Percentiles rank a stretch among this genome's conserved stretches.
Evolutionary conservation across 2,329 filamentous ascomycete species (phyloP).

Genomic region (Furcasterigmium sp.): DNA sequence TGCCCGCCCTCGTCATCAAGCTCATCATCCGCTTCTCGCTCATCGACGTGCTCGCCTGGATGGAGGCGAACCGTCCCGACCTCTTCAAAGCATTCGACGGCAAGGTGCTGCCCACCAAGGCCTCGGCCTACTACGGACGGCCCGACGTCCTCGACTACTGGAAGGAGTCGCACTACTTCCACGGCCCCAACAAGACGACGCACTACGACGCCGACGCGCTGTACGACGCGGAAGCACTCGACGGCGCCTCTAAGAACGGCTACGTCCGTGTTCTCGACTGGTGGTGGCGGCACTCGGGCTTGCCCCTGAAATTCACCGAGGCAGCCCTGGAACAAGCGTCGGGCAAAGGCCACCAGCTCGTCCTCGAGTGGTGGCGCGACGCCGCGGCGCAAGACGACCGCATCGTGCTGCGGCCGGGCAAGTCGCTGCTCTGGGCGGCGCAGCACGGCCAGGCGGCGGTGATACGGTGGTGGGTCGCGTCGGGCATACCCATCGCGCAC

Average conservation of each 20-base stretch:
- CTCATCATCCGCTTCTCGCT: constrained; percentile 89
- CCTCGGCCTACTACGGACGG: constrained; percentile 79
- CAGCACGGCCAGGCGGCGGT: constrained; percentile 75
- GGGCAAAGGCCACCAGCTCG: constrained; percentile 74
- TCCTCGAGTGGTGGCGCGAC: constrained; percentile 91
- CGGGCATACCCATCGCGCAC: constrained; percentile 72
- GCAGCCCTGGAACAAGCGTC: constrained; percentile 83
- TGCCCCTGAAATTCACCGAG: constrained; percentile 81
- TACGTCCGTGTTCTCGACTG: constrained; percentile 83
- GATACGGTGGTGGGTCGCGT: constrained; percentile 83
- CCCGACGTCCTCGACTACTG: constrained; percentile 87
- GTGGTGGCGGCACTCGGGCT: constrained; percentile 77
- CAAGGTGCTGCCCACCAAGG: constrained; percentile 80
- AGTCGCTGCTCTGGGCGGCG: constrained; percentile 76
- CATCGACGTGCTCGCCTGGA: constrained; percentile 67
- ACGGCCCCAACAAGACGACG: constrained; percentile 45
- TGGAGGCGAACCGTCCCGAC: constrained; percentile 57
- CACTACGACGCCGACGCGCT: constrained; percentile 5
- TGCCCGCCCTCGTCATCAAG: constrained; percentile 79
- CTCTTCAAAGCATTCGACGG: constrained; percentile 85
- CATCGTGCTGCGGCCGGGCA: constrained; percentile 70
- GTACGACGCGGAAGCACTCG: constrained; percentile 78
- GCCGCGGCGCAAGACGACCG: constrained; percentile 55
- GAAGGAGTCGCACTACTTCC: constrained; percentile 75
- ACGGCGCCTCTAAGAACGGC: constrained; percentile 80